Percentiles rank a stretch among this genome's conserved stretches.
Evolutionary conservation across 176 grass and related monocot species (phyloP).

Genomic region (Otatea glauca): DNA sequence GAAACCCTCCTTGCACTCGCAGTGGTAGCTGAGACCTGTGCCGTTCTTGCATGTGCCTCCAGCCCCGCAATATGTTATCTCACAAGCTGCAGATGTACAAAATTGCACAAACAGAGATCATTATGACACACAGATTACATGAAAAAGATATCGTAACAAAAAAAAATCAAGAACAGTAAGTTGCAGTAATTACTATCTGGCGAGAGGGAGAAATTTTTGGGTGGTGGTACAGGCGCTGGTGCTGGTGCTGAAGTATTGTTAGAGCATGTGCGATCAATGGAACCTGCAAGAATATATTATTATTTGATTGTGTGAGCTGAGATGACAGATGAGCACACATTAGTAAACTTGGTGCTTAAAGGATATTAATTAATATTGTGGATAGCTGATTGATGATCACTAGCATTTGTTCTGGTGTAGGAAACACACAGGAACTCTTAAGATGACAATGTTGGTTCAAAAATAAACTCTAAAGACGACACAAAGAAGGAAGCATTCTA

Average conservation of each 20-base stretch:
- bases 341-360: neutral
- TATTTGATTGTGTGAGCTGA: neutral
- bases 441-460: slow-evolving; percentile 19
- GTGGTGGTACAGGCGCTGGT: slow-evolving; percentile 29
- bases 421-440: slow-evolving; percentile 2
- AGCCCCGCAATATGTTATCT: slow-evolving; percentile 61
- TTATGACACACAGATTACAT: neutral
- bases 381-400: neutral
- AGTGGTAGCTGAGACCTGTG: slow-evolving; percentile 60
- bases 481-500: neutral
- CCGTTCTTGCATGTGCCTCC: slow-evolving; percentile 66
- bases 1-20: slow-evolving; percentile 67
- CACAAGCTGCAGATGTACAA: slow-evolving; percentile 56
- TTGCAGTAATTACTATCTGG: slow-evolving; percentile 56
- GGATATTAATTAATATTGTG: neutral
- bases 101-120: neutral
- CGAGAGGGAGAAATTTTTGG: slow-evolving; percentile 57
- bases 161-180: neutral
- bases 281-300: slow-evolving; percentile 56
- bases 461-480: slow-evolving; percentile 41
- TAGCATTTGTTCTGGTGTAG: neutral
- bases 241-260: slow-evolving; percentile 40
- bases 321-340: neutral
- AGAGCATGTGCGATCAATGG: slow-evolving; percentile 63
- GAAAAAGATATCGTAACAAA: neutral